Evolutionary conservation across 306 rosid species (phyloP), one percentile per base, ranked within the genome.

Genomic region (Boehmeria nivea): DNA sequence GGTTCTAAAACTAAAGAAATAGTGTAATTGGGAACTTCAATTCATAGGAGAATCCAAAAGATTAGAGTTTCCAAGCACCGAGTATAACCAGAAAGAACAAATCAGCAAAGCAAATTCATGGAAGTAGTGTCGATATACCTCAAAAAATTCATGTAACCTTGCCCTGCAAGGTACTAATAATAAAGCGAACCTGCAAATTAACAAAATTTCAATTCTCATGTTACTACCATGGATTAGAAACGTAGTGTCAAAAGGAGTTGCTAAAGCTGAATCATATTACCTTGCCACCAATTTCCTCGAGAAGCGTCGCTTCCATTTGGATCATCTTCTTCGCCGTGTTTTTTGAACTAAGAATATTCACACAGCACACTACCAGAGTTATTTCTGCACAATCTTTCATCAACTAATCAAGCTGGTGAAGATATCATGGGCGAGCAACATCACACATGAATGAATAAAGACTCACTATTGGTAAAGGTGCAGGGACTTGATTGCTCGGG

Each of bases 221-320:
- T 18, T 26, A 0, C 61, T 43, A 25, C 15, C 18, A 43, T 9
- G 28, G 9, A 31, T 6, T 10, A 31, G 8, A 31, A 31, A 31
- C 36, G 9, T 6, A 31, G 36, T 10, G n/a, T 31, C 36, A 31
- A 31, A 31, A 10, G 36, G 36, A 31, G 36, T 6, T 31, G 9
- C 0, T 31, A 31, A 31, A 31, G 36, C 36, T 10, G 36, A 31
- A 31, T n/a, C 38, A 13, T 19, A 44, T 14, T 15, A 76, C 85
- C 82, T 72, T 80, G 82, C 85, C 85, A 80, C 85, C 85, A 80
- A 55, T 80, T 76, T 76, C 82, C 85, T 43, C 82, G 72, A 40
- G 81, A 61, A 6, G 67, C 79, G 67, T 57, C 28, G 73, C 56
- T 75, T 61, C 78, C 81, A 57, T 61, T 72, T 45, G 72, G 73